These are phyloP conservation scores for Smallanthus sonchifolius DNA, from an alignment of 129 eudicot species.

Conservation along the genomic window DNA sequence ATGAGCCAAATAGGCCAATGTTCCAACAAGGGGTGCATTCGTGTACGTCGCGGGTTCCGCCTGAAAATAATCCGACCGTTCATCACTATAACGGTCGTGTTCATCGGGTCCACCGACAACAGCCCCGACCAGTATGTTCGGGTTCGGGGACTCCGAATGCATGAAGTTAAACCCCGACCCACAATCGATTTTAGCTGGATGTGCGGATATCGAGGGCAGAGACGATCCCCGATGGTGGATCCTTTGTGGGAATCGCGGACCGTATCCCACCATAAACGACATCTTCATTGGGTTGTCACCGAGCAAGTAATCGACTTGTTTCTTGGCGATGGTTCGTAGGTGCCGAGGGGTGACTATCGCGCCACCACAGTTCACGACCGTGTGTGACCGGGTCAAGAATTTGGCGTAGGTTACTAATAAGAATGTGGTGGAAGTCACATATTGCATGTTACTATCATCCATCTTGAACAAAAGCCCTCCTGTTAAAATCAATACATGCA, in stretches of 20 bases:
- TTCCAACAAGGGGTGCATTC: conserved; percentile 58
- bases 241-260: conserved; percentile 39
- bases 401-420: conserved; percentile 43
- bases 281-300: conserved; percentile 45
- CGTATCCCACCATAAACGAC: conserved; percentile 71
- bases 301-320: conserved; percentile 49
- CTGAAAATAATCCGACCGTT: conserved; percentile 31
- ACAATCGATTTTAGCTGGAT: conserved; percentile 26
- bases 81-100: conserved; percentile 35
- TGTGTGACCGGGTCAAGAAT: conserved; percentile 18
- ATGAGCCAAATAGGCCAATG: conserved; percentile 46
- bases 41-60: conserved; percentile 54
- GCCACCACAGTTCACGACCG: conserved; percentile 40
- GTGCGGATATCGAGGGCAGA: conserved; percentile 32
- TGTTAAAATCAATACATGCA: neutral
- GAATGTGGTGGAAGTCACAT: conserved; percentile 37
- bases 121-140: conserved; percentile 45
- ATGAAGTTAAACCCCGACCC: conserved; percentile 24
- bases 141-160: conserved; percentile 29
- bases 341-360: conserved; percentile 34
- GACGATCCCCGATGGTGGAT: conserved; percentile 58
- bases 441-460: conserved; percentile 40
- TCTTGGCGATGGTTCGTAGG: conserved; percentile 36
- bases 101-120: conserved; percentile 57
- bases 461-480: conserved; percentile 53